phyloP scores from a whole-genome alignment of 2,329 filamentous ascomycete species.

The Tolypocladium guangdongense region DNA sequence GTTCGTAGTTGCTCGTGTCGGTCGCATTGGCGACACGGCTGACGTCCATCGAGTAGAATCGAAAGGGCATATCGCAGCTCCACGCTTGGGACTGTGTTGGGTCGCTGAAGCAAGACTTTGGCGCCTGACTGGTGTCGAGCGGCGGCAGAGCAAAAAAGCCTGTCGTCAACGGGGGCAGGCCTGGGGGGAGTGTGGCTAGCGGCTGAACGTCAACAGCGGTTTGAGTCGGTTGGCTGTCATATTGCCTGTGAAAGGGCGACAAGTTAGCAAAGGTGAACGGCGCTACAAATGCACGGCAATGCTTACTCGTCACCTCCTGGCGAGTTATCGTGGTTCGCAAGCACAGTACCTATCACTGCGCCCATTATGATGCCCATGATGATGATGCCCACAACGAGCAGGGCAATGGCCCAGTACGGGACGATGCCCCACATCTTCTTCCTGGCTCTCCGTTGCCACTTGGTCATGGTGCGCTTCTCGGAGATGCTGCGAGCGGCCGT shows the following conservation, averaged over 20 bases:
- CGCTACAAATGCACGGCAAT: neutral
- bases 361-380: conserved; percentile 46
- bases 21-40: conserved; percentile 12
- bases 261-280: neutral
- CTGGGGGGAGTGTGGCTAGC: conserved; percentile 36
- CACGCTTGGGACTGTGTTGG: conserved; percentile 46
- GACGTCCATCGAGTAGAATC: conserved; percentile 33
- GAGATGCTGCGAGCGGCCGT: conserved; percentile 31
- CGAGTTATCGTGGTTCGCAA: conserved; percentile 6
- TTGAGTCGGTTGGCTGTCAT: conserved; percentile 19
- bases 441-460: conserved; percentile 43
- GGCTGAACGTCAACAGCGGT: conserved; percentile 37
- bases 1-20: conserved; percentile 26
- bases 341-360: conserved; percentile 29
- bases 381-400: conserved; percentile 36
- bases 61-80: conserved; percentile 46
- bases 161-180: conserved; percentile 39
- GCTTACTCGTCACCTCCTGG: conserved; percentile 13
- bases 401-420: conserved; percentile 49
- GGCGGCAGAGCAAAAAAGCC: conserved; percentile 48
- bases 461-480: conserved; percentile 36
- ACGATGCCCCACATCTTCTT: conserved; percentile 47
- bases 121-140: conserved; percentile 35
- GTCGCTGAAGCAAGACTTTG: conserved; percentile 47
- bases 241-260: conserved; percentile 6